Evolutionary conservation across 192 early-diverging fungal species (phyloP).

Genomic region (Mortierella alpina): DNA sequence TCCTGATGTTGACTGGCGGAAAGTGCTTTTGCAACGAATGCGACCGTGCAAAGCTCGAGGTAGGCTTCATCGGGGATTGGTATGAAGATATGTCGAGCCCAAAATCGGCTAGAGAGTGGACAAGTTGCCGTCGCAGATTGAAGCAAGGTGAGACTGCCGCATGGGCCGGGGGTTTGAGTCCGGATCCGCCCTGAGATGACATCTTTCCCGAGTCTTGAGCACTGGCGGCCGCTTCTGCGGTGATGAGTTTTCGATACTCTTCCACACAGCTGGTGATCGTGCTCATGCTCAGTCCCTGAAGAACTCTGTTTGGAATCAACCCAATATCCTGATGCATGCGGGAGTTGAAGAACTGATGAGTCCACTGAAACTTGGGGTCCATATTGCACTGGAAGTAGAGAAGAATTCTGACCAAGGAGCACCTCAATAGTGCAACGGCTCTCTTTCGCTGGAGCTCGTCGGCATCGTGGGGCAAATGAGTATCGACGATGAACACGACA

Average conservation of each 20-base stretch:
- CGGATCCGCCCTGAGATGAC: not conserved
- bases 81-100: slow-evolving; percentile 41
- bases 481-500: slow-evolving; percentile 48
- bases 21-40: slow-evolving; percentile 48
- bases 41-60: slow-evolving; percentile 14
- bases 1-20: slow-evolving; percentile 31
- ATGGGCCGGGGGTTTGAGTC: not conserved
- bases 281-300: slow-evolving; percentile 9
- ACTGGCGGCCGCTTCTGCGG: not conserved
- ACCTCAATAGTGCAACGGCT: slow-evolving; percentile 9
- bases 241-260: slow-evolving; percentile 22
- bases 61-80: slow-evolving; percentile 38
- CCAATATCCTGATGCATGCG: slow-evolving; percentile 20
- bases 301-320: slow-evolving; percentile 12
- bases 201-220: slow-evolving; percentile 1
- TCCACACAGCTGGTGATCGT: slow-evolving; percentile 21
- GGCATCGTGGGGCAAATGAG: not conserved
- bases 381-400: slow-evolving; percentile 45
- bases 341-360: slow-evolving; percentile 38
- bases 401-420: slow-evolving; percentile 18
- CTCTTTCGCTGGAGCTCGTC: not conserved
- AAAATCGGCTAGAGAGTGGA: slow-evolving; percentile 44
- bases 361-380: slow-evolving; percentile 45
- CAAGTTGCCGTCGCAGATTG: slow-evolving; percentile 25
- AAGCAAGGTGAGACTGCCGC: slow-evolving; percentile 19